Evolutionary conservation across 2,329 filamentous ascomycete species (phyloP), one percentile per base, ranked within the genome.

Genomic region (Microcyclospora tardicrescens): DNA sequence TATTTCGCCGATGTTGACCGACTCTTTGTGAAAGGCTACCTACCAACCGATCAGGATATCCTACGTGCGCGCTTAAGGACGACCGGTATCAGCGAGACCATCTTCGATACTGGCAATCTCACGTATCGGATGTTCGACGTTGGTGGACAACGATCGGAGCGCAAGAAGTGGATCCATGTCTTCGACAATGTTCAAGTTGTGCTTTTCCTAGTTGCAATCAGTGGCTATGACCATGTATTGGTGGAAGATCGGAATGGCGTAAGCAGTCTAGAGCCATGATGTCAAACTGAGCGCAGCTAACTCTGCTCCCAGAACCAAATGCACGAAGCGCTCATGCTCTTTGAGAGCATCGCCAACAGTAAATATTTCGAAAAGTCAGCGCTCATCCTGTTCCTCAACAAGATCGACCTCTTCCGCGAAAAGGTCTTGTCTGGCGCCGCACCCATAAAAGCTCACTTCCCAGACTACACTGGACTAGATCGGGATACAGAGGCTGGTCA

Each of bases 111-210:
- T 11, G 86, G 86, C 44, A 81, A 89, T 55, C 73, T 95, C 53
- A 93, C 86, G 47, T 95, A 95, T 65, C 81, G 86, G 54, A 95
- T 96, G 86, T 93, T 93, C 62, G 86, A 94, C 55, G 86, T 93
- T 34, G 86, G 86, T 59, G 86, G 86, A 41, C 86, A 94, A 60
- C 73, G 86, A 52, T 93, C 86, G 19, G 86, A 94, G 63, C 81
- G 86, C 45, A 93, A 93, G 73, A 94, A 94, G 69, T 94, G 86
- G 86, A 93, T 94, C 46, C 86, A 94, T 61, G 91, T 86, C 58
- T 94, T 94, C 58, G 86, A 94, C 60, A 91, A 91, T 48, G 86
- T 94, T 45, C 86, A 91, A 56, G 87, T 84, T 50, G 71, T 96
- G 38, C 69, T 96, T 31, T 96, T 96, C 65, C 73, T 96, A 49